phyloP scores from a whole-genome alignment of 2,329 filamentous ascomycete species.

The Nemania abortiva region DNA sequence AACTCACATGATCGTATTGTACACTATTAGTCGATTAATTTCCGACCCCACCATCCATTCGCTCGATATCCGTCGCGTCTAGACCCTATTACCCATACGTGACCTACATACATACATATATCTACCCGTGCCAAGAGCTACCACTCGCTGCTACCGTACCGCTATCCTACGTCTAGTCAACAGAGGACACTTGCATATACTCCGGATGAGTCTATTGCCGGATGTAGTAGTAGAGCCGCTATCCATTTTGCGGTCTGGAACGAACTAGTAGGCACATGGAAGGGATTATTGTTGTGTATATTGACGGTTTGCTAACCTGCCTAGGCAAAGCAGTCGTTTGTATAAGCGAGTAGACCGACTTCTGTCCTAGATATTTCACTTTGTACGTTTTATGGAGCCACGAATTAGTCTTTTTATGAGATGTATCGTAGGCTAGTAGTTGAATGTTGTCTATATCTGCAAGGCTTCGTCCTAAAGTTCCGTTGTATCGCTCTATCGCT shows the following conservation, averaged over 20 bases:
- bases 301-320: neutral
- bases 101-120: constrained; percentile 7
- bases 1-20: constrained; percentile 12
- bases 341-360: neutral
- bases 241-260: neutral
- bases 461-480: neutral
- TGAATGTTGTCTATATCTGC: neutral
- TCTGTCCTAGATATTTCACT: neutral
- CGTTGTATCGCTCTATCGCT: neutral
- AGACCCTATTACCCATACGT: constrained; percentile 3
- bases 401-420: neutral
- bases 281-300: neutral
- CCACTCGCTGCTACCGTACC: neutral
- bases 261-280: neutral
- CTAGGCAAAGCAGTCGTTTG: neutral
- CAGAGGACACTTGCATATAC: neutral
- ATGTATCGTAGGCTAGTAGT: neutral
- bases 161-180: neutral
- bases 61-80: constrained; percentile 15
- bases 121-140: constrained; percentile 15
- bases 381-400: neutral
- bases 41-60: neutral
- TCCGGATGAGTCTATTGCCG: neutral
- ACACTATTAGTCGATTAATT: constrained; percentile 21
- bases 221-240: neutral